Evolutionary conservation across 2,329 filamentous ascomycete genomes (phyloP).

Genomic region (Exophiala dermatitidis): DNA sequence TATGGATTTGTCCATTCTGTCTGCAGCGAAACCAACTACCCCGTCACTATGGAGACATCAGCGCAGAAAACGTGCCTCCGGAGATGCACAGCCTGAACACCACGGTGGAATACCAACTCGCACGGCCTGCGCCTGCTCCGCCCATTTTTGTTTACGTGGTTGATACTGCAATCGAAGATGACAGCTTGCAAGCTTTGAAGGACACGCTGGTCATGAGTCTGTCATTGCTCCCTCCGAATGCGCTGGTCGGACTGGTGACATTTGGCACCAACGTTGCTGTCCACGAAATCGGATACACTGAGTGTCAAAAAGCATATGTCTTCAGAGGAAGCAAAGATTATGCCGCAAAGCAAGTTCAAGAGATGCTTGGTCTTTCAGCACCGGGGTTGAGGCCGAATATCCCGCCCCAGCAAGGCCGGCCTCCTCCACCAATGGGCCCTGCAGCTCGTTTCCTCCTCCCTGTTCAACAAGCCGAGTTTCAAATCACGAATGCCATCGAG

Average conservation of each 20-base stretch:
- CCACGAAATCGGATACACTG: conserved; percentile 94
- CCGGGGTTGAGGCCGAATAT: conserved; percentile 65
- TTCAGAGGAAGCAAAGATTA: conserved; percentile 98
- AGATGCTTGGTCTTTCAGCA: conserved; percentile 84
- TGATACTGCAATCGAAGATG: conserved; percentile 62
- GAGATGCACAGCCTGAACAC: conserved; percentile 59
- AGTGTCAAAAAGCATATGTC: conserved; percentile 97
- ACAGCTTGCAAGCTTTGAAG: conserved; percentile 59
- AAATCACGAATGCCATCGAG: conserved; percentile 92
- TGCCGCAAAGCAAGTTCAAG: conserved; percentile 95
- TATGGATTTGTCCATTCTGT: conserved; percentile 65
- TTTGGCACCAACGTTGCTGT: conserved; percentile 88
- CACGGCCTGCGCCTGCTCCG: conserved; percentile 56
- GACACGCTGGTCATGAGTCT: conserved; percentile 62
- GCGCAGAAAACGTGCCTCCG: conserved; percentile 57
- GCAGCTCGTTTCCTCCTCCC: conserved; percentile 87
- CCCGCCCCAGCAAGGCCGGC: conserved; percentile 65
- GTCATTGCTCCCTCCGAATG: conserved; percentile 56
- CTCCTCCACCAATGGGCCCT: conserved; percentile 66
- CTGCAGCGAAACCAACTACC: conserved; percentile 59
- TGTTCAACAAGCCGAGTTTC: conserved; percentile 92
- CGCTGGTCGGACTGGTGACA: conserved; percentile 58
- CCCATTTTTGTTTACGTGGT: conserved; percentile 63
- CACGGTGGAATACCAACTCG: conserved; percentile 59
- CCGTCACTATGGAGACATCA: conserved; percentile 63